These are phyloP conservation scores for Salvia sclarea DNA, from an alignment of 305 asterid genomes.

Conservation along the genomic window DNA sequence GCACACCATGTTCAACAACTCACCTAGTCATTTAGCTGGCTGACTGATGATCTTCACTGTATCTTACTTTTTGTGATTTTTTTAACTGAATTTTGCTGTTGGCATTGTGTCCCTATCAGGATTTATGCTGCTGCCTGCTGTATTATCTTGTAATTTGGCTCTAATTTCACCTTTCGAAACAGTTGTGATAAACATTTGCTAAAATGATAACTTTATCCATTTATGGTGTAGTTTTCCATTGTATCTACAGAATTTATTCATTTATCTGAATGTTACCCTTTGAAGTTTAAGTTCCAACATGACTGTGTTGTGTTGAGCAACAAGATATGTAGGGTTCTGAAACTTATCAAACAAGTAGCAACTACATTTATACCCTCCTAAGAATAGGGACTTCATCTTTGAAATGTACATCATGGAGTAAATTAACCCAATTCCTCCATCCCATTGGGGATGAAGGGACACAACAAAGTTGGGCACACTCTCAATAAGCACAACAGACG, in stretches of 20 bases:
- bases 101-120: conserved; percentile 9
- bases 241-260: not conserved
- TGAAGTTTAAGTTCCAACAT: not conserved
- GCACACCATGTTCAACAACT: conserved; percentile 90
- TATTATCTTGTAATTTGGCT: conserved; percentile 30
- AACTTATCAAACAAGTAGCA: not conserved
- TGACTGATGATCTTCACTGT: conserved; percentile 30
- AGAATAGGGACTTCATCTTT: not conserved
- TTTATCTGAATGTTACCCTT: too few species aligned
- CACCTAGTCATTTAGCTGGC: conserved; percentile 91
- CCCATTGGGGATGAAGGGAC: not conserved
- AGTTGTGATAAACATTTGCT: conserved; percentile 15
- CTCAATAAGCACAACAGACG: not conserved
- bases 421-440: not conserved
- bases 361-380: not conserved
- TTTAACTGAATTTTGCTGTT: conserved; percentile 26
- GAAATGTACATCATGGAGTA: not conserved
- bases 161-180: not conserved
- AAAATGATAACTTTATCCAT: not conserved
- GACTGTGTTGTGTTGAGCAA: too few species aligned
- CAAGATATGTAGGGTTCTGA: not conserved
- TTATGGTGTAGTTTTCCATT: not conserved
- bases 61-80: conserved; percentile 1
- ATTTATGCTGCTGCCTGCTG: not conserved
- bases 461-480: not conserved